Evolutionary conservation across 1,139 yeast species (phyloP).

Genomic region (Geotrichum bryndzae): DNA sequence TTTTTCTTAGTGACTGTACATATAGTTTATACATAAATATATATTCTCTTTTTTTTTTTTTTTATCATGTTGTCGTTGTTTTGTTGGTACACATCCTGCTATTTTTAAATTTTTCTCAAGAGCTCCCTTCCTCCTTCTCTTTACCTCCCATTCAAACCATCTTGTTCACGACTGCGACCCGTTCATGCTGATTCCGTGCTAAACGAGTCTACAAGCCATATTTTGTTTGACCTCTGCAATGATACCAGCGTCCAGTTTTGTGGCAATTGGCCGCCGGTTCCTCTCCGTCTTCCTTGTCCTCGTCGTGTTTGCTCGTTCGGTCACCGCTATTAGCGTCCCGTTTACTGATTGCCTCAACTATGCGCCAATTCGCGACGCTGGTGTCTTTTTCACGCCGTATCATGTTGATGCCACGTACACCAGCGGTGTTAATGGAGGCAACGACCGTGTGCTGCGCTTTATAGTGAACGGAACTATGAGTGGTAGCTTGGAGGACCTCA

Average conservation of each 20-base stretch:
- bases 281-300: neutral
- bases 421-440: neutral
- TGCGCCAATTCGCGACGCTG: neutral
- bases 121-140: neutral
- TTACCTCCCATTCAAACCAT: neutral
- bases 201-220: neutral
- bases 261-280: conserved; percentile 10
- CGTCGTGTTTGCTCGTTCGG: neutral
- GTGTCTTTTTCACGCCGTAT: conserved; percentile 2
- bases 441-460: conserved; percentile 19
- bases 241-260: conserved; percentile 6
- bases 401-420: conserved; percentile 4
- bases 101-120: neutral
- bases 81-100: neutral
- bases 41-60: neutral
- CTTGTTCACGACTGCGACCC: neutral
- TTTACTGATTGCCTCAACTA: conserved; percentile 20
- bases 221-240: neutral
- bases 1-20: no score
- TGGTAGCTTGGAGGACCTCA: conserved; percentile 25
- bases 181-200: neutral
- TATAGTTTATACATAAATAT: no score
- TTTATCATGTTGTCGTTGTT: neutral
- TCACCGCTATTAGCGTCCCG: conserved; percentile 3
- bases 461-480: conserved; percentile 26